phyloP scores from a whole-genome alignment of 2,329 filamentous ascomycete genomes.

The Penicillium vulpinum region DNA sequence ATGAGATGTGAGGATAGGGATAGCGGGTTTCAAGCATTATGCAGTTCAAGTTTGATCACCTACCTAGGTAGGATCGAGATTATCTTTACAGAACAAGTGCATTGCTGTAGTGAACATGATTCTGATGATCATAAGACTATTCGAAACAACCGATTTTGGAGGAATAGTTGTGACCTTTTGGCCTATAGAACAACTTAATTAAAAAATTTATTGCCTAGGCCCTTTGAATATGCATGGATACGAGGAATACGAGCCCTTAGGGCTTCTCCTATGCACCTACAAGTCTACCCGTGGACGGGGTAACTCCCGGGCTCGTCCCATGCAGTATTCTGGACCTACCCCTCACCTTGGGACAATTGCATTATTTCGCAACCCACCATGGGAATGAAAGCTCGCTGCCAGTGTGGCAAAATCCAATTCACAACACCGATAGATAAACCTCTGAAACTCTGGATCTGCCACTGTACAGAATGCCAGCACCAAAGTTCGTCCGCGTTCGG shows the following conservation, averaged over 20 bases:
- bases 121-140: too few relatives aligned
- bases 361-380: background rate
- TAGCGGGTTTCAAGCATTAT: background rate
- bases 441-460: slow-evolving; percentile 68
- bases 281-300: background rate
- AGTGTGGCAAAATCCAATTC: slow-evolving; percentile 65
- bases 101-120: too few relatives aligned
- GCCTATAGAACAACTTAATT: too few relatives aligned
- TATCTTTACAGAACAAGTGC: background rate
- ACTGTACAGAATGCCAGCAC: slow-evolving; percentile 66
- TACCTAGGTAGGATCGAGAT: background rate
- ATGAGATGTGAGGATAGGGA: background rate
- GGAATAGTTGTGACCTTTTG: background rate
- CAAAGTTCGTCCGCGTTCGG: slow-evolving; percentile 69
- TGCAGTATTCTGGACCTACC: background rate
- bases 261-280: background rate
- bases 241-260: too few relatives aligned
- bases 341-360: background rate
- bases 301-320: background rate
- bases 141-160: too few relatives aligned
- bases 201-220: background rate
- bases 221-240: too few relatives aligned
- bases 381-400: slow-evolving; percentile 61
- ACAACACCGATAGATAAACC: slow-evolving; percentile 61
- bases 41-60: background rate